Evolutionary conservation across 345 rosid species (phyloP), one percentile per base, ranked within the genome.

Genomic region (Erysimum cheiranthoides): DNA sequence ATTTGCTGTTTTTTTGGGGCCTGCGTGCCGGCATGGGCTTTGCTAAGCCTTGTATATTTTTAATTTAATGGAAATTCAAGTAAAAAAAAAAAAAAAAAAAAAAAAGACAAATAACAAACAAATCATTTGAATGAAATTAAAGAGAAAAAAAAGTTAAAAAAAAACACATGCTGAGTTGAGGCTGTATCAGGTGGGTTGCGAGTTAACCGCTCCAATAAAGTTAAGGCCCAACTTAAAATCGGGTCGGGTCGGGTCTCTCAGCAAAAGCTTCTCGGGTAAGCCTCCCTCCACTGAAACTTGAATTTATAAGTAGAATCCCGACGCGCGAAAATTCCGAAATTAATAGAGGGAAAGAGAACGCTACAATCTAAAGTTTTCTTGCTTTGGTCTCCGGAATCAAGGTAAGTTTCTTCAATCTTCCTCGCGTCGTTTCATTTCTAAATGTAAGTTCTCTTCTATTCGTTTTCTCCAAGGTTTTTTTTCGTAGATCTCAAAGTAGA

Each of bases 251-350:
- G 74, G 71, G 60, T 77, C 47, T 34, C 2, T 21, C 17, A 54
- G 36, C 31, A 70, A 39, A 39, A 77, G 76, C 80, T 70, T 77
- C 80, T 70, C 12, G n/a, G 34, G 71, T 17, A 76, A 62, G 75
- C 80, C 30, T 76, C 30, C 51, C 36, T 76, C 30, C 51, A 25
- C 43, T 43, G 10, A 54, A 42, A 75, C 32, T 69, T 69, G 59
- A 69, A 68, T 21, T 58, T 47, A 31, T 30, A 27, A 66, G 14
- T 7, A 31, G 2, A 0, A 35, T 16, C 7, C 2, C 67, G 18
- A 38, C 65, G 80, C 80, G 80, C 80, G 80, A 63, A 77, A 77
- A 70, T 54, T 35, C 71, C 66, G 14, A 63, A 62, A 61, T 40
- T 51, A 17, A 17, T 43, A 70, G 75, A 54, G 80, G 80, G 80